Base-by-base conservation (phyloP, 1,284 basidiomycete species). In the Microbotryum lychnidis-dioicae region DNA sequence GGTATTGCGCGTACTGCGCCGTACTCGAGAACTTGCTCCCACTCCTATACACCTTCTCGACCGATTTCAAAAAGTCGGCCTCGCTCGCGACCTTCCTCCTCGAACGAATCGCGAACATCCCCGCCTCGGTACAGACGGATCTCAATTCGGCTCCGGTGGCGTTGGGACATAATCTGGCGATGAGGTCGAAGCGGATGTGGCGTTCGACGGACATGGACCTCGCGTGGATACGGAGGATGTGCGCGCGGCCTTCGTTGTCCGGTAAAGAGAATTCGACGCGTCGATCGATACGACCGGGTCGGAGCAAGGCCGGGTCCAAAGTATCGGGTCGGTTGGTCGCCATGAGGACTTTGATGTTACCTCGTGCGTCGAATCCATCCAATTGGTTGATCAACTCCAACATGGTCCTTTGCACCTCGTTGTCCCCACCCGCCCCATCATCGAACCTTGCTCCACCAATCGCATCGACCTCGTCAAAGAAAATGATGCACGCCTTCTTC, bases 321-420 rank as follows among this genome's bases (percentile, higher is more conserved):
- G 96, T 98, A 77, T 99, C 96, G 23, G 96, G 96, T 77, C 94
- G 81, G 79, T 99, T 98, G 12, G 96, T 98, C 44, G 96, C 96
- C 96, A 99, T 99, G 59, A 98, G 81, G 47, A 99, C 94, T 78
- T 99, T 99, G 79, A 99, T 98, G 75, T 98, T 98, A 21, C 96
- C 96, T 78, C 96, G 80, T 1, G 94, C 88, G 76, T 98, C 96
- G 77, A 99, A 99, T 53, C 96, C 96, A 73, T 99, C 94, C 69
- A 99, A 79, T 77, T 99, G 96, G 76, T 97, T 98, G 75, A 98
- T 98, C 71, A 98, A 79, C 78, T 99, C 96, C 78, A 99, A 80
- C 94, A 98, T 98, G n/a, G 94, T 98, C 74, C 96, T 80, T 77
- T 99, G 96, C 46, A 99, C 96, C 74, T 99, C 96, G 73, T 99